Conservation (phyloP, 331 rosid genomes). For the Phaseolus coccineus region DNA sequence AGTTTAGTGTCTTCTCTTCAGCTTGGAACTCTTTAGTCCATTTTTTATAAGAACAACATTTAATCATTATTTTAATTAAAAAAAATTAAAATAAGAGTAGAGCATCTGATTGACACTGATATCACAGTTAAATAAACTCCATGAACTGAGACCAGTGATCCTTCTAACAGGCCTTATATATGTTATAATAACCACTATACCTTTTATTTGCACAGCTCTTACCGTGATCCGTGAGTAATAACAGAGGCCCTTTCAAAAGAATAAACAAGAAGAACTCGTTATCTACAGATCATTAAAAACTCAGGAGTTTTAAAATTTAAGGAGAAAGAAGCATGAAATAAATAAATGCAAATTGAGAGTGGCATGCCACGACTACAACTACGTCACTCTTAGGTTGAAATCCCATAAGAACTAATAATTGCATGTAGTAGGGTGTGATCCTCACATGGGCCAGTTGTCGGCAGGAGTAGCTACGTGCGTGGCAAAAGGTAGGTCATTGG, state of each 20-base stretch:
- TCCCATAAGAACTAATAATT: not conserved
- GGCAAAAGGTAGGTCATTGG: constrained; percentile 26
- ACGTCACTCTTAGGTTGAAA: not conserved
- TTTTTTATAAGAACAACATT: too few relatives aligned
- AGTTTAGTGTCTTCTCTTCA: too few relatives aligned
- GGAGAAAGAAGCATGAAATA: not conserved
- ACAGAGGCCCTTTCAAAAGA: constrained; percentile 15
- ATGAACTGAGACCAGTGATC: too few relatives aligned
- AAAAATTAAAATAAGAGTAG: too few relatives aligned
- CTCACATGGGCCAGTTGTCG: constrained; percentile 39
- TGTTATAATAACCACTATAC: too few relatives aligned
- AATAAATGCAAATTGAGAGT: not conserved
- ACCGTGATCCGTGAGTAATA: not conserved
- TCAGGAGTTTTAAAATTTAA: not conserved
- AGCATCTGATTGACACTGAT: too few relatives aligned
- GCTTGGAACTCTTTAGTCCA: too few relatives aligned
- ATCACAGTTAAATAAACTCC: too few relatives aligned
- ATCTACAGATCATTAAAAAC: constrained; percentile 1
- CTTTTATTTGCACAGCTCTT: too few relatives aligned
- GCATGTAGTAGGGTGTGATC: not conserved
- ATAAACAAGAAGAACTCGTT: not conserved
- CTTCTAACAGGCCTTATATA: too few relatives aligned
- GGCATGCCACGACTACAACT: not conserved
- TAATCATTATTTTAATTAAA: too few relatives aligned
- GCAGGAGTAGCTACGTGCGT: constrained; percentile 12